Conservation (phyloP, 768 basidiomycete species). For the Goffeauzyma gilvescens region DNA sequence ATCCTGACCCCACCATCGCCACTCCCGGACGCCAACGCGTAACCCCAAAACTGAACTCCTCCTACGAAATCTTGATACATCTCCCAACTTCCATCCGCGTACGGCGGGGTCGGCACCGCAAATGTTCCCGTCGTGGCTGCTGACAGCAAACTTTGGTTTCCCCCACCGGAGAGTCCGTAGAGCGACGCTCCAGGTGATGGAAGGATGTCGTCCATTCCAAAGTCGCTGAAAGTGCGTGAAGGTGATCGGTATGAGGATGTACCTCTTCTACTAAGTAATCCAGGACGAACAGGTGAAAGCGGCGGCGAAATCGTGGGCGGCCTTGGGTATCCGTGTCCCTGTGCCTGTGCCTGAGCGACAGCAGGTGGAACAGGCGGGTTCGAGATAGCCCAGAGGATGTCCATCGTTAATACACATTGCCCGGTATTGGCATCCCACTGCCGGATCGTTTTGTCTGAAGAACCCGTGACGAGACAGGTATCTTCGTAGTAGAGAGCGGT, state of each 20-base stretch:
- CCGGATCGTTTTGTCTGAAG: constrained; percentile 90
- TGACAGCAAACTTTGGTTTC: constrained; percentile 31
- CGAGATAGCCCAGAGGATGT: constrained; percentile 97
- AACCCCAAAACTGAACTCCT: constrained; percentile 95
- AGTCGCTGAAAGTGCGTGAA: too few relatives aligned
- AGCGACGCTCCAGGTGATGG: constrained; percentile 17
- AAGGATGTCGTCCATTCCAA: constrained; percentile 27
- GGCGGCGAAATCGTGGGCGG: constrained; percentile 14
- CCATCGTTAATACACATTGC: constrained; percentile 98
- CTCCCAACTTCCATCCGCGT: constrained; percentile 76
- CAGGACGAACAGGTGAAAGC: constrained; percentile 8
- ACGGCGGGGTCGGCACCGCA: constrained; percentile 66
- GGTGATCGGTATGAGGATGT: constrained; percentile 9
- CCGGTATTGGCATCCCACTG: constrained; percentile 97
- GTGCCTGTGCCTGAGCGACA: too few relatives aligned
- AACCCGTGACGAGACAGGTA: constrained; percentile 82
- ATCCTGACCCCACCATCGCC: constrained; percentile 93
- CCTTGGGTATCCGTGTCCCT: too few relatives aligned
- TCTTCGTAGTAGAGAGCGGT: constrained; percentile 92
- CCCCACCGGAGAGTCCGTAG: constrained; percentile 24
- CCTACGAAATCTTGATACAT: constrained; percentile 96
- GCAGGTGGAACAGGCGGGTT: constrained; percentile 42
- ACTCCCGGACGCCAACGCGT: constrained; percentile 88
- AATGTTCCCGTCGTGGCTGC: constrained; percentile 46
- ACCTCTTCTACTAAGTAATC: neutral